phyloP scores from a whole-genome alignment of 2,329 filamentous ascomycete species.

The Claviceps purpurea region DNA sequence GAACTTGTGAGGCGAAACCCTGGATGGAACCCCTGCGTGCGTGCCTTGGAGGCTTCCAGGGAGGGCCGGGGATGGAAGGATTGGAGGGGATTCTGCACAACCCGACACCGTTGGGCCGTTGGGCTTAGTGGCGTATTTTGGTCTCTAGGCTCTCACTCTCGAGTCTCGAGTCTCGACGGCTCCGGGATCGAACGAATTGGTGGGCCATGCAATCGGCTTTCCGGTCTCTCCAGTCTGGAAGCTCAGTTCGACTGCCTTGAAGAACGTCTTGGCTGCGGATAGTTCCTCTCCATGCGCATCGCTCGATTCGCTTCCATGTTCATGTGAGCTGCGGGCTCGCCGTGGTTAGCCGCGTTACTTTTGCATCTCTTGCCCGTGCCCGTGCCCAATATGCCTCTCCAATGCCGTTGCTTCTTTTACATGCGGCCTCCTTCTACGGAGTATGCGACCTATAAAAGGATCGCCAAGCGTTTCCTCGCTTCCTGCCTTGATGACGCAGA shows the following conservation, averaged over 20 bases:
- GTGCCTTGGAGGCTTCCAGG: background rate
- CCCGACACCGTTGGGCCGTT: background rate
- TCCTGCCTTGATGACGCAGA: too few species aligned
- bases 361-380: background rate
- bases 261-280: too few species aligned
- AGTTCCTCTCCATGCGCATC: too few species aligned
- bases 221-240: too few species aligned
- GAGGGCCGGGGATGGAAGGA: background rate
- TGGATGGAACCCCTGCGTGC: background rate
- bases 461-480: background rate
- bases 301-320: background rate
- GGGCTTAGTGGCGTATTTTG: background rate
- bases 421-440: too few species aligned
- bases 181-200: background rate
- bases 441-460: background rate
- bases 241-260: too few species aligned
- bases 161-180: background rate
- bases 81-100: background rate
- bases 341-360: background rate
- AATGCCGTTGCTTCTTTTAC: background rate
- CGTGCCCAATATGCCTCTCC: background rate
- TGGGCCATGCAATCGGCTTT: too few species aligned
- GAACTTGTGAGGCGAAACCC: background rate
- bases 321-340: background rate
- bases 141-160: too few species aligned